phyloP scores from a whole-genome alignment of 768 basidiomycete genomes.

The Candolleomyces eurysporus region DNA sequence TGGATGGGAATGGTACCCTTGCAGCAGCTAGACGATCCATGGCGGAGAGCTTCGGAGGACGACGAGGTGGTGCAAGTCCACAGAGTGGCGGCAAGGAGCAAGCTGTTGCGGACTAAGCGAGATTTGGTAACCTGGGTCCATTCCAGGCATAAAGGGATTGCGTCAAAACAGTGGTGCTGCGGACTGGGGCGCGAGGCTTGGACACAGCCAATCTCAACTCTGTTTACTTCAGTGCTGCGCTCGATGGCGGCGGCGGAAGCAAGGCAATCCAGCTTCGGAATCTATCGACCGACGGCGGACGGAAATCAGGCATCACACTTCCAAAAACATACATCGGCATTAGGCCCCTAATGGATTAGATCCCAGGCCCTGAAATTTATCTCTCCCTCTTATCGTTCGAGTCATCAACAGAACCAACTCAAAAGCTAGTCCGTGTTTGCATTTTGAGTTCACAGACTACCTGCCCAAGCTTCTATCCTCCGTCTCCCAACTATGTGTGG shows the following conservation, averaged over 20 bases:
- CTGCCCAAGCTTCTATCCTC: constrained; percentile 2
- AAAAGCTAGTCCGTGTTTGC: too few species aligned
- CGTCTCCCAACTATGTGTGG: constrained; percentile 71
- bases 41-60: constrained; percentile 22
- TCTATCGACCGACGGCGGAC: too few species aligned
- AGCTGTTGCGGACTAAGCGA: not conserved
- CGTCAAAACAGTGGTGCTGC: not conserved
- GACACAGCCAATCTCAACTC: not conserved
- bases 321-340: not conserved
- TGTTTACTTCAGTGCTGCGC: too few species aligned
- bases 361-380: not conserved
- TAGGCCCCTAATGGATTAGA: not conserved
- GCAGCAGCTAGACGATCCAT: constrained; percentile 39
- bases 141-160: not conserved
- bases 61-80: not conserved
- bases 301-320: too few species aligned
- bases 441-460: not conserved
- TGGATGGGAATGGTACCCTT: constrained; percentile 23
- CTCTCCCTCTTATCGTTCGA: not conserved
- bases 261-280: too few species aligned
- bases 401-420: not conserved
- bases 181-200: not conserved
- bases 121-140: constrained; percentile 4
- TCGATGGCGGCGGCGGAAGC: too few species aligned
- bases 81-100: not conserved